These are phyloP conservation scores for Talaromyces funiculosus DNA, from an alignment of 2,329 filamentous ascomycete genomes.

Conservation along the genomic window DNA sequence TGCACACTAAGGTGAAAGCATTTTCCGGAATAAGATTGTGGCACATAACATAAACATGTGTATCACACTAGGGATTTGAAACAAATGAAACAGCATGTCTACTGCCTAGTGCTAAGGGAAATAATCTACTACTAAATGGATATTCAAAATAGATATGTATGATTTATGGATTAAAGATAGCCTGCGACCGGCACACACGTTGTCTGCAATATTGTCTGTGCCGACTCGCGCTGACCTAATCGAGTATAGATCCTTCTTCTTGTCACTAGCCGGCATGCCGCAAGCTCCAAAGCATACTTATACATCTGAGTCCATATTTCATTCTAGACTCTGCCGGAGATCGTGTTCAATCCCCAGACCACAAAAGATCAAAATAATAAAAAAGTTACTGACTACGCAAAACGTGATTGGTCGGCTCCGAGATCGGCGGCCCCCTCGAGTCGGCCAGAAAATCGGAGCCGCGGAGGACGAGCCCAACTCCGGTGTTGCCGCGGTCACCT, in stretches of 20 bases:
- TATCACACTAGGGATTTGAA: too few species aligned
- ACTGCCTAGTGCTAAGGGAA: too few species aligned
- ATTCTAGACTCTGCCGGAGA: neutral
- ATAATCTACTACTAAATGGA: too few species aligned
- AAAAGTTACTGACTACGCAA: neutral
- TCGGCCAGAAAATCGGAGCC: constrained; percentile 8
- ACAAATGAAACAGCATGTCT: too few species aligned
- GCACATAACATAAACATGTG: neutral
- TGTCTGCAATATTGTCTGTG: too few species aligned
- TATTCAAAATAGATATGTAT: neutral
- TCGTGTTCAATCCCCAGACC: neutral
- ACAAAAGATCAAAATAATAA: neutral
- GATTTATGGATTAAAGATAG: neutral
- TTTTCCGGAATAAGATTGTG: neutral
- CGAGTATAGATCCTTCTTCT: neutral
- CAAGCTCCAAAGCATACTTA: neutral
- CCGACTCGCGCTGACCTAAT: too few species aligned
- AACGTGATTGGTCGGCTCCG: constrained; percentile 7
- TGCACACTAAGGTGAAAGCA: neutral
- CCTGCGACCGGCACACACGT: neutral
- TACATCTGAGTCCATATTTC: neutral
- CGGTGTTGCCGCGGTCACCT: constrained; percentile 17
- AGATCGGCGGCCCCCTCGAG: constrained; percentile 18
- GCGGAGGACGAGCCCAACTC: constrained; percentile 25
- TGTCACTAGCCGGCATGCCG: neutral